phyloP scores from a whole-genome alignment of 148 eudicot species.

The Camellia sinensis region DNA sequence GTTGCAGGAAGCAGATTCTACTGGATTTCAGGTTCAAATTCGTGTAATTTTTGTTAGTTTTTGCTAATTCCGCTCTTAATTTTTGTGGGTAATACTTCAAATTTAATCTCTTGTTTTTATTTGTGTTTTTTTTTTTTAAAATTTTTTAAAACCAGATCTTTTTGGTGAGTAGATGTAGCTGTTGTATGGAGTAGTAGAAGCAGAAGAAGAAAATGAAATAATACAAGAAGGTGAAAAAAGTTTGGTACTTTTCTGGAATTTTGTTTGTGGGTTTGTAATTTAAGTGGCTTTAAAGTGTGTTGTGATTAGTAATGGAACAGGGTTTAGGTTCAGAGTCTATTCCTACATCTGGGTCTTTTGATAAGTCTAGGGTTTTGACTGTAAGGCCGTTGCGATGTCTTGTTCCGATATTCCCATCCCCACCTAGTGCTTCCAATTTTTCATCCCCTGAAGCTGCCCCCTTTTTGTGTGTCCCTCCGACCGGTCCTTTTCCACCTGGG shows the following conservation, averaged over 20 bases:
- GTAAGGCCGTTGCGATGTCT: slow-evolving; percentile 45
- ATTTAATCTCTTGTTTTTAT: too few species aligned
- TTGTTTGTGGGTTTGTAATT: not conserved
- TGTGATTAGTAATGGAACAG: slow-evolving; percentile 31
- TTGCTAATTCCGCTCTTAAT: too few species aligned
- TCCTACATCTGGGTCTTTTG: slow-evolving; percentile 26
- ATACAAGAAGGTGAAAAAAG: too few species aligned
- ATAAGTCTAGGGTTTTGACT: slow-evolving; percentile 39
- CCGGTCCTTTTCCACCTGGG: slow-evolving; percentile 54
- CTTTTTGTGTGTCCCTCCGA: slow-evolving; percentile 43
- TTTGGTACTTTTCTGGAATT: not conserved
- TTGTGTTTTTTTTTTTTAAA: not conserved
- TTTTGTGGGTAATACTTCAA: too few species aligned
- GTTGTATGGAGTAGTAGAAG: not conserved
- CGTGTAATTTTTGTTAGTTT: too few species aligned
- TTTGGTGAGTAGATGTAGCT: not conserved
- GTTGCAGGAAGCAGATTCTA: not conserved
- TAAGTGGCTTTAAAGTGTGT: slow-evolving; percentile 1
- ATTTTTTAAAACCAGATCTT: not conserved
- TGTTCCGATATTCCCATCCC: slow-evolving; percentile 40
- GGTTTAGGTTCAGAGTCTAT: slow-evolving; percentile 31
- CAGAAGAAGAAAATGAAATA: not conserved
- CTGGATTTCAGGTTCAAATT: not conserved
- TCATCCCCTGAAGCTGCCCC: slow-evolving; percentile 36
- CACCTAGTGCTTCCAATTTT: slow-evolving; percentile 23